Base-by-base conservation (phyloP, 306 rosid genomes). In the Quercus suber region DNA sequence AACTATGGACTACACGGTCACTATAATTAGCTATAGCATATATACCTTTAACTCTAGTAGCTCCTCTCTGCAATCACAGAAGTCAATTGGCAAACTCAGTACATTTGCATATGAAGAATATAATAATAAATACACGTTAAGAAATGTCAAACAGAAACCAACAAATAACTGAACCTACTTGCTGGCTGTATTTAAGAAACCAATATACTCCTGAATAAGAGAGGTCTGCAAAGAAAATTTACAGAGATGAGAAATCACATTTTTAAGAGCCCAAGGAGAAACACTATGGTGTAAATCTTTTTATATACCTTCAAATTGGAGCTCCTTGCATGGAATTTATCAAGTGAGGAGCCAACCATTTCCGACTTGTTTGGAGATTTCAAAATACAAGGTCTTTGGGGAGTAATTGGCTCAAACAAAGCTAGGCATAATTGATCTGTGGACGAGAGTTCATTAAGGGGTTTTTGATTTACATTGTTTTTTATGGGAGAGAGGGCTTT, bases 151-250 rank as follows among this genome's bases (percentile, higher is more conserved):
- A 49, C 18, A 78, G 77, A 17, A 57, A 25, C 63, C 33, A 37
- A 59, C 41, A 63, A 35, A 49, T 33, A 21, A 20, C 71, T 23
- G 33, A 75, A 43, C 73, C 71, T 76, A 94, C 99, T 93, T 91
- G 95, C 88, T 92, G 35, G 98, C 99, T 63, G 90, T 85, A 74
- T 95, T 95, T 77, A 92, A 84, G 91, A 92, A 89, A 78, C 85
- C 84, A 71, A 95, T 68, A 79, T 95, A 95, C 78, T 92, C 94
- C 76, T 91, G 89, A 64, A 79, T 91, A 25, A 95, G 86, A 77
- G 82, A 85, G 68, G 65, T 83, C 99, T 95, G 93, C 82, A 55
- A 8, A 79, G 15, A 31, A 70, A 70, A 69, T 72, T 8, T 51
- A 35, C 12, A 49, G 14, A 81, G 12, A 75, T 81, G 71, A 87